Conservation (phyloP, 2,329 filamentous ascomycete species). For the Paecilomyces sp. region DNA sequence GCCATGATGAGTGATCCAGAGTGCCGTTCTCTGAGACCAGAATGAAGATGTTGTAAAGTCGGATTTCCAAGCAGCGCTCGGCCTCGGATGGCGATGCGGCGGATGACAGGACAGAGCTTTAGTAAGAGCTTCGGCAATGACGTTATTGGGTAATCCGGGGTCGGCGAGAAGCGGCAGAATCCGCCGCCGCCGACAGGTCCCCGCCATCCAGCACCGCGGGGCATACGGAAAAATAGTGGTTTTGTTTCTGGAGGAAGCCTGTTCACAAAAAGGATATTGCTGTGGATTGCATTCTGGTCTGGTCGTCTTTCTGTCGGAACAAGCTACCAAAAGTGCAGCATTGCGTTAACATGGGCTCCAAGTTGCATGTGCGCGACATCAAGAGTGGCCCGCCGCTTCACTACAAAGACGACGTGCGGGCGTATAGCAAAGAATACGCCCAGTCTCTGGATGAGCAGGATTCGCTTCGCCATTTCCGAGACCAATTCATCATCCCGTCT, state of each 20-base stretch:
- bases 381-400: constrained; percentile 20
- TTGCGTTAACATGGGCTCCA: constrained; percentile 18
- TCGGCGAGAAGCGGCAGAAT: constrained; percentile 22
- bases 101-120: constrained; percentile 9
- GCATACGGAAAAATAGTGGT: neutral
- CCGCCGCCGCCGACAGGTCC: neutral
- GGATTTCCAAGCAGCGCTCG: constrained; percentile 9
- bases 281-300: neutral
- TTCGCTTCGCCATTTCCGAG: constrained; percentile 52
- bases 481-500: constrained; percentile 71
- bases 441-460: constrained; percentile 54
- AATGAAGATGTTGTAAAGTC: constrained; percentile 2
- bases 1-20: constrained; percentile 17
- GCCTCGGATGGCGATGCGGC: neutral
- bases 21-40: constrained; percentile 2
- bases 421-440: constrained; percentile 32
- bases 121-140: constrained; percentile 19
- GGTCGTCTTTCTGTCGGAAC: neutral
- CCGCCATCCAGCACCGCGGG: neutral
- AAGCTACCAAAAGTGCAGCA: neutral
- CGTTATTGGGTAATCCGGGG: constrained; percentile 19
- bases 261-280: neutral
- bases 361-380: constrained; percentile 18
- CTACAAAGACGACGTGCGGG: constrained; percentile 24
- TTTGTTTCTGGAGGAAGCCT: neutral